These are phyloP conservation scores for Fusarium ramigenum DNA, from an alignment of 2,329 filamentous ascomycete genomes.

Conservation along the genomic window DNA sequence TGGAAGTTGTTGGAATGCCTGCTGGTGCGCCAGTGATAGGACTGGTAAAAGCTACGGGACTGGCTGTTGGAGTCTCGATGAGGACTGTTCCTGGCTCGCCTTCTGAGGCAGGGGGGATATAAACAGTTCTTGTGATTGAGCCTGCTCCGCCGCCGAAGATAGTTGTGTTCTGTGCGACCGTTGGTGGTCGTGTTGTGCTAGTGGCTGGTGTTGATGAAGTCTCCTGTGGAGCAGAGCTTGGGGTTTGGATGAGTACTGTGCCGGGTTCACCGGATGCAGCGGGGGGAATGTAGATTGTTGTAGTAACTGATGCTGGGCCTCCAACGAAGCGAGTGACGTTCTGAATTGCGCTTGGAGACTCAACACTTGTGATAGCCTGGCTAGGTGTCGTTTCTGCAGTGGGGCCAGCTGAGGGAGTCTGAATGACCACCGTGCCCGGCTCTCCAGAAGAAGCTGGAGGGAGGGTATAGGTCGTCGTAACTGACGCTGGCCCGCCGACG, in stretches of 20 bases:
- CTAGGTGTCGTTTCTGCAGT: too few species aligned
- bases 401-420: too few species aligned
- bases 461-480: background rate
- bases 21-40: background rate
- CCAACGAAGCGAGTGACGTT: too few species aligned
- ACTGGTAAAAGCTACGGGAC: background rate
- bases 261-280: too few species aligned
- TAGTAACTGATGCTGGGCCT: too few species aligned
- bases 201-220: background rate
- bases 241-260: background rate
- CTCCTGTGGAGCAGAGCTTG: background rate
- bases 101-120: background rate
- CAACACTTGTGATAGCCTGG: too few species aligned
- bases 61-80: background rate
- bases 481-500: background rate
- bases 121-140: conserved; percentile 1
- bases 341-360: too few species aligned
- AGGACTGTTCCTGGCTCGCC: conserved; percentile 9
- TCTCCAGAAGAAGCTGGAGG: background rate
- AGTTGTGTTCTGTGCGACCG: background rate
- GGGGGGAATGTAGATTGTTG: too few species aligned
- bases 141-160: background rate
- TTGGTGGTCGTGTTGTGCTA: background rate
- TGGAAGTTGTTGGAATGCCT: background rate
- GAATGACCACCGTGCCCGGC: background rate